Evolutionary conservation across 1,284 basidiomycete genomes (phyloP).

Genomic region (Moniliophthora roreri): DNA sequence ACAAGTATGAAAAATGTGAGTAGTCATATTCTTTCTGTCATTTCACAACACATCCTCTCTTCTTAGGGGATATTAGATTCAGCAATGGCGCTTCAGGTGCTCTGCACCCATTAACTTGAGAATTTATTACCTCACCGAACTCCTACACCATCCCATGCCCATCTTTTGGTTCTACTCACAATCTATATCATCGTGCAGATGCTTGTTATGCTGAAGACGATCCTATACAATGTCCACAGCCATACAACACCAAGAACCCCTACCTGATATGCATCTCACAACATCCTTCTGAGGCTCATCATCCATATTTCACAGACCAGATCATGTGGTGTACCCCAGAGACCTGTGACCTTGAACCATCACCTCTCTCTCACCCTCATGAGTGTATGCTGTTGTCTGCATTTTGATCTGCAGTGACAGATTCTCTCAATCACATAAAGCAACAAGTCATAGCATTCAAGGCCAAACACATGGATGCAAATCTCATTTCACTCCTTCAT

Average conservation of each 20-base stretch:
- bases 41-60: too few relatives aligned
- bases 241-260: background rate
- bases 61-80: too few relatives aligned
- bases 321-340: background rate
- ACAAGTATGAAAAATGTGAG: too few relatives aligned
- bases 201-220: conserved; percentile 4
- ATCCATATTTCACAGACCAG: background rate
- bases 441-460: too few relatives aligned
- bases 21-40: too few relatives aligned
- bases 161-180: conserved; percentile 1
- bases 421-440: too few relatives aligned
- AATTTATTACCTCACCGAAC: conserved; percentile 11
- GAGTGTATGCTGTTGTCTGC: too few relatives aligned
- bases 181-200: conserved; percentile 7
- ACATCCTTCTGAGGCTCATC: background rate
- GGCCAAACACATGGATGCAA: too few relatives aligned
- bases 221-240: conserved; percentile 5
- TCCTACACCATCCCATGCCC: background rate
- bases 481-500: background rate
- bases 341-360: background rate
- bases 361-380: too few relatives aligned
- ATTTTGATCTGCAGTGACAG: background rate
- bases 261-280: background rate
- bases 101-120: too few relatives aligned
- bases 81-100: too few relatives aligned